Conservation (phyloP, 2,329 filamentous ascomycete genomes). For the Chaetomium sp. region DNA sequence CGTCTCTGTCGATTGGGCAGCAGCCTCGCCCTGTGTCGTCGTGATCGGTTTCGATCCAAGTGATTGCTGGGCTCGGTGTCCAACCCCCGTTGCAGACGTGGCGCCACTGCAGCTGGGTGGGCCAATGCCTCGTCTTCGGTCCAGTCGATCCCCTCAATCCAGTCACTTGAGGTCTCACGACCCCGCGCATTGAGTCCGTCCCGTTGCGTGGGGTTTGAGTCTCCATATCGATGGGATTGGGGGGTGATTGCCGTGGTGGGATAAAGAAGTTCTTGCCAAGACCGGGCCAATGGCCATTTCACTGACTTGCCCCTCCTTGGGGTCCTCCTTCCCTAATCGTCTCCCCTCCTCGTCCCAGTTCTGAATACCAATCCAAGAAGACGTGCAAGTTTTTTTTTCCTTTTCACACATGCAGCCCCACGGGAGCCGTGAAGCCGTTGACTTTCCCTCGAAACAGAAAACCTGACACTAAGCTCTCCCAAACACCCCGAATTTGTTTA, state of each 20-base stretch:
- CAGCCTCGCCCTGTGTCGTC: constrained; percentile 35
- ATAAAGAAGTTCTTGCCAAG: constrained; percentile 31
- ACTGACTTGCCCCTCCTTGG: constrained; percentile 28
- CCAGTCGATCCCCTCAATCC: constrained; percentile 41
- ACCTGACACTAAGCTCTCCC: constrained; percentile 10
- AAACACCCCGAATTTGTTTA: constrained; percentile 24
- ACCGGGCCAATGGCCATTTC: constrained; percentile 24
- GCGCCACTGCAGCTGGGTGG: constrained; percentile 42
- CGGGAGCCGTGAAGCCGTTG: constrained; percentile 15
- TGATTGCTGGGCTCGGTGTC: constrained; percentile 25
- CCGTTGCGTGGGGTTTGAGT: constrained; percentile 37
- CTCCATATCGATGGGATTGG: constrained; percentile 16
- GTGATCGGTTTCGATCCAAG: constrained; percentile 30
- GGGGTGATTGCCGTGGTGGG: constrained; percentile 25
- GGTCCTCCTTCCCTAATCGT: constrained; percentile 25
- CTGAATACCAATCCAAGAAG: constrained; percentile 18
- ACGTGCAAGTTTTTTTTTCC: constrained; percentile 25
- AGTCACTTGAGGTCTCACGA: constrained; percentile 42
- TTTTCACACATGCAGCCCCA: constrained; percentile 14
- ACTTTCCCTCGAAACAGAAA: constrained; percentile 16
- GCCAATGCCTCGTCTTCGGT: constrained; percentile 42
- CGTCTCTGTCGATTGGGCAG: constrained; percentile 21
- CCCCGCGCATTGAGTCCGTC: constrained; percentile 32
- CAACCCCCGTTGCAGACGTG: constrained; percentile 41
- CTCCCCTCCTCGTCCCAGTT: constrained; percentile 26